Evolutionary conservation across 1,139 yeast species (phyloP).

Genomic region (Arxiozyma slooffiae): DNA sequence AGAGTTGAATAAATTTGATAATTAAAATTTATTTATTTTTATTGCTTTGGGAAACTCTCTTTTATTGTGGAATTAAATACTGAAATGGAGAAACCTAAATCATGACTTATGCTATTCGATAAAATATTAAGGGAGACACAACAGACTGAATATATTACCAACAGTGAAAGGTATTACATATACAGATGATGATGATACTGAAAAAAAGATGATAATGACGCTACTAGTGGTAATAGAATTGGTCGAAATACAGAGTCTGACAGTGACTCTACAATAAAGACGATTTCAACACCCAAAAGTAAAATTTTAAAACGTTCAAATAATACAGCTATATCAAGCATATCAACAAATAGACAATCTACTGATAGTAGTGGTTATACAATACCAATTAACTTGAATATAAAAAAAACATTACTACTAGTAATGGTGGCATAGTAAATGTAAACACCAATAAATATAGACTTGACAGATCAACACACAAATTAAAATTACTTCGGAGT

Average conservation of each 20-base stretch:
- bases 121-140: conserved; percentile 15
- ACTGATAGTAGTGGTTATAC: neutral
- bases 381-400: neutral
- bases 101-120: conserved; percentile 24
- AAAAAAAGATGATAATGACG: neutral
- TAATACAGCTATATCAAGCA: neutral
- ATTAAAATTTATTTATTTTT: conserved; percentile 21
- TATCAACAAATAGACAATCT: neutral
- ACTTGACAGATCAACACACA: conserved; percentile 13
- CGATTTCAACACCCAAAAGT: neutral
- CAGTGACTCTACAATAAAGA: neutral
- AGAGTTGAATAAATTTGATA: conserved; percentile 18
- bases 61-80: conserved; percentile 23
- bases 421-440: neutral
- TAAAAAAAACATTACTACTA: neutral
- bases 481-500: conserved; percentile 16
- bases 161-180: conserved; percentile 4
- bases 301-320: neutral
- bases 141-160: conserved; percentile 24
- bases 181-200: neutral
- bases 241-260: neutral
- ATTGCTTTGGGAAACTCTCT: conserved; percentile 24
- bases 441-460: neutral
- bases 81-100: conserved; percentile 21
- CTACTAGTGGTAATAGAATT: neutral